A percentile compares a stretch with the other conserved stretches of the same genome.
These are phyloP conservation scores for Smittium mucronatum DNA, from an alignment of 371 early-diverging fungal genomes.

Conservation along the genomic window DNA sequence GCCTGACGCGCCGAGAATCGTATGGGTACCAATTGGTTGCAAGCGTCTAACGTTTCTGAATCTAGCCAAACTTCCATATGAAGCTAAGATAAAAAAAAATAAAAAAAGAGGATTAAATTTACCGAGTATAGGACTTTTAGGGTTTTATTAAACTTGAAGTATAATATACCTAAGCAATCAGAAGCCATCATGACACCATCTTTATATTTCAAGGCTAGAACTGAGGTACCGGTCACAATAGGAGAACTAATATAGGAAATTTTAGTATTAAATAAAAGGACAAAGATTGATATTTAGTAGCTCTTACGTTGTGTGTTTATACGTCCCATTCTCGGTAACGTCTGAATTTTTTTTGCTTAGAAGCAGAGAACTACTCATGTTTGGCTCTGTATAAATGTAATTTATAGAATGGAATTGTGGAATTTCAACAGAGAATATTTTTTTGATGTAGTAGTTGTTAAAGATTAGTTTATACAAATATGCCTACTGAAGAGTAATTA, in stretches of 20 bases:
- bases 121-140: too few species aligned
- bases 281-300: background rate
- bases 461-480: too few species aligned
- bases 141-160: too few species aligned
- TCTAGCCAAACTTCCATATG: conserved; percentile 92
- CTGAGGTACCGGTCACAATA: conserved; percentile 93
- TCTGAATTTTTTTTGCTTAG: background rate
- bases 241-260: conserved; percentile 46
- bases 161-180: conserved; percentile 83
- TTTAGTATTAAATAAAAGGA: background rate
- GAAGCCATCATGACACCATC: conserved; percentile 97
- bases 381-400: background rate
- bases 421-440: too few species aligned
- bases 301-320: conserved; percentile 10
- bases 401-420: too few species aligned
- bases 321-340: conserved; percentile 10
- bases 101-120: background rate
- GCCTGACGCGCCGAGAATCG: conserved; percentile 86
- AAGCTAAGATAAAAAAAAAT: conserved; percentile 41
- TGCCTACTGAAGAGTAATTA: too few species aligned
- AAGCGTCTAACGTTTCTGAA: conserved; percentile 86
- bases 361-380: background rate
- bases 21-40: conserved; percentile 60
- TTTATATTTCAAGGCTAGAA: conserved; percentile 89
- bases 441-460: too few species aligned